A percentile compares a stretch with the other conserved stretches of the same genome.
These are phyloP conservation scores for Fusarium sambucinum DNA, from an alignment of 2,329 filamentous ascomycete species.

Conservation along the genomic window DNA sequence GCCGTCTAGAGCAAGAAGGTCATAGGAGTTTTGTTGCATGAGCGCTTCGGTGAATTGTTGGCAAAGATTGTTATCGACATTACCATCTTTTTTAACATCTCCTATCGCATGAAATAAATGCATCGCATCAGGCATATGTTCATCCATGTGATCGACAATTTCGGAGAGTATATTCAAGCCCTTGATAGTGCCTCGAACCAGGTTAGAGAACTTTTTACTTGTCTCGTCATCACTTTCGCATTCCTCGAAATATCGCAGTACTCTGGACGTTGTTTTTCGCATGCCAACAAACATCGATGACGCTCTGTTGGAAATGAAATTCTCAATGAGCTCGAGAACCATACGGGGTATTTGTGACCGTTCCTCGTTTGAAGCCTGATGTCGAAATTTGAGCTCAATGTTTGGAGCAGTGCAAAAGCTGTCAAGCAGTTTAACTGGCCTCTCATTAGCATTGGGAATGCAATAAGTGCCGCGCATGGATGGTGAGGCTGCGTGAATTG, in stretches of 20 bases:
- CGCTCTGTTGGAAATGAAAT: slow-evolving; percentile 35
- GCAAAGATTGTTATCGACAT: background rate
- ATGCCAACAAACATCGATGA: slow-evolving; percentile 32
- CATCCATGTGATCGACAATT: slow-evolving; percentile 37
- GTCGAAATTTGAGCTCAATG: slow-evolving; percentile 4
- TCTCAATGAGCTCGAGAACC: slow-evolving; percentile 41
- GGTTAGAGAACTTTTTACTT: slow-evolving; percentile 23
- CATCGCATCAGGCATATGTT: background rate
- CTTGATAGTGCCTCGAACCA: slow-evolving; percentile 44
- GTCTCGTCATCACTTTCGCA: slow-evolving; percentile 24
- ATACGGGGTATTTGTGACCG: slow-evolving; percentile 18
- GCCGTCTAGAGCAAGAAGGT: slow-evolving; percentile 35
- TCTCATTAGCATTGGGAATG: background rate
- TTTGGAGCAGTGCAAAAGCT: slow-evolving; percentile 6
- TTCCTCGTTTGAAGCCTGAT: slow-evolving; percentile 1
- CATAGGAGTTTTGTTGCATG: slow-evolving; percentile 1
- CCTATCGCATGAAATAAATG: background rate
- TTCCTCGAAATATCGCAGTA: slow-evolving; percentile 38
- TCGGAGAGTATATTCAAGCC: slow-evolving; percentile 39
- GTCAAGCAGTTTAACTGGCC: background rate
- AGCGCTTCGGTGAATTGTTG: background rate
- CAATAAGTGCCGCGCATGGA: slow-evolving; percentile 32
- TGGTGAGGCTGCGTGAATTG: slow-evolving; percentile 39
- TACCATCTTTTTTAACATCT: background rate
- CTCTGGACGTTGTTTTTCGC: slow-evolving; percentile 33